Percentiles rank a stretch among this genome's conserved stretches.
Evolutionary conservation across 768 basidiomycete genomes (phyloP).

Genomic region (Kwoniella bestiolae): DNA sequence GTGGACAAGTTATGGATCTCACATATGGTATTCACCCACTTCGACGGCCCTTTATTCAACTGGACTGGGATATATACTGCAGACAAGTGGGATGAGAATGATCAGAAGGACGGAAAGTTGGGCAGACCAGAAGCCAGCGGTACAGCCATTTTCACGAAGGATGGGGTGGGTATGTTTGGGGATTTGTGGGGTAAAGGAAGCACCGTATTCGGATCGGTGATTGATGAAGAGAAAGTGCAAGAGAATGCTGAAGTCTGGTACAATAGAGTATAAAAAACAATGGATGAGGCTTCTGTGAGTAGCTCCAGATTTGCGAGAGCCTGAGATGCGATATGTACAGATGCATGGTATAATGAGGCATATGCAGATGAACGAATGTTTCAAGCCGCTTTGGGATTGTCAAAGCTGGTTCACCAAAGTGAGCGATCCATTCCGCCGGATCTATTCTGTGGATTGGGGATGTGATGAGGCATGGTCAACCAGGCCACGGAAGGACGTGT

Average conservation of each 20-base stretch:
- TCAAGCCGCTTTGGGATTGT: too few relatives aligned
- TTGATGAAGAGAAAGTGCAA: constrained; percentile 3
- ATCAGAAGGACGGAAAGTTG: constrained; percentile 7
- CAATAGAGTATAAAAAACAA: constrained; percentile 3
- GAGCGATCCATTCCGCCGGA: too few relatives aligned
- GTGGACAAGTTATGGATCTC: constrained; percentile 20
- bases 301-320: too few relatives aligned
- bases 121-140: constrained; percentile 6
- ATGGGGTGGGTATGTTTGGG: constrained; percentile 36
- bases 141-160: constrained; percentile 23
- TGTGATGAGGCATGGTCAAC: too few relatives aligned
- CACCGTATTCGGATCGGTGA: neutral
- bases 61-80: constrained; percentile 23
- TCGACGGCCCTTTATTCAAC: constrained; percentile 38
- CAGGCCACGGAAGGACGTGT: too few relatives aligned
- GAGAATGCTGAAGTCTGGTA: constrained; percentile 23
- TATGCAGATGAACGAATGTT: too few relatives aligned
- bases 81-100: constrained; percentile 5
- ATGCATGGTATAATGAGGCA: too few relatives aligned
- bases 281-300: too few relatives aligned
- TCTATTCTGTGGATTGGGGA: too few relatives aligned
- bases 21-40: constrained; percentile 33
- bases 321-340: too few relatives aligned
- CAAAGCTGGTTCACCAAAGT: too few relatives aligned
- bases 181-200: constrained; percentile 27